Evolutionary conservation across 2,329 filamentous ascomycete genomes (phyloP), one percentile per base, ranked within the genome.

Genomic region (Aspergillus quadricinctus): DNA sequence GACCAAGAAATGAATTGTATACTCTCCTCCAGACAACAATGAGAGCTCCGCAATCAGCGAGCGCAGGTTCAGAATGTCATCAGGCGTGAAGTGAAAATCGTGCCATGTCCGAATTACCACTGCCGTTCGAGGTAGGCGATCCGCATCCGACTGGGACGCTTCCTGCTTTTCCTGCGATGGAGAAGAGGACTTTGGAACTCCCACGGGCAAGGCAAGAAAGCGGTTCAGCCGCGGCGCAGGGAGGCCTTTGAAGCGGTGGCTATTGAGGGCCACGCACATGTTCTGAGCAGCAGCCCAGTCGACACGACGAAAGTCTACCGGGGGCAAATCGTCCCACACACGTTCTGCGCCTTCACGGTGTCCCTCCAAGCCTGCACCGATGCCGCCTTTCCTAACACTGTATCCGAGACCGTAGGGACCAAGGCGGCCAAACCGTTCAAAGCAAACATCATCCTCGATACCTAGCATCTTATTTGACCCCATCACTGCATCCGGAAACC

Each of bases 401-500:
- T 97, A 97, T 8, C 93, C 93, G 59, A 91, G 84, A 0, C 93
- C 93, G 65, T 99, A 99, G 0, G 93, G 89, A 0, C 90, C 92
- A 29, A 94, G 84, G 61, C 92, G 84, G 3, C 93, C 93, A 69
- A 90, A 96, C 1, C 94, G 83, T 64, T 99, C 94, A 69, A 96
- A 97, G 76, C 94, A 99, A 49, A 97, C 84, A 66, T 96, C 88
- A 62, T 95, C 85, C 19, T 88, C 84, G 37, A 97, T 77, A 0
- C 86, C 88, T 11, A 97, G 75, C 43, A 93, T 73, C 9, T 92
- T 85, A 66, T 96, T 92, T 0, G 91, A 96, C n/a, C 94, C 94
- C 67, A 93, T 83, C 2, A 90, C 84, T 57, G 91, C 84, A 50
- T 94, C 85, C 0, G 94, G 94, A 71, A 96, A 95, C 1, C 92